Conservation (phyloP, 1,139 yeast genomes). For the Scheffersomyces titani region DNA sequence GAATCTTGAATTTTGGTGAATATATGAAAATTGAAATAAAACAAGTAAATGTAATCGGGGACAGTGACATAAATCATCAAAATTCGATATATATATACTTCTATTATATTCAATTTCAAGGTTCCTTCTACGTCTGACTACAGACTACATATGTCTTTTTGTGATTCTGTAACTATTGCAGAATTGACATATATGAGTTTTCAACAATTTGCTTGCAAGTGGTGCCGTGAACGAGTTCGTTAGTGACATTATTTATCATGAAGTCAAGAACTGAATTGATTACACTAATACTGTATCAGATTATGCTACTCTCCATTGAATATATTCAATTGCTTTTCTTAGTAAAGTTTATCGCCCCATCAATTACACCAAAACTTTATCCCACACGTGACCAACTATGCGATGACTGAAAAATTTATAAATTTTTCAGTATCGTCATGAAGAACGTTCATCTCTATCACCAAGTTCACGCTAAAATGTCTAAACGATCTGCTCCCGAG, state of each 20-base stretch:
- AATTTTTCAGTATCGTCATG: neutral
- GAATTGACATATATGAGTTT: no score
- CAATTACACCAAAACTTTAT: neutral
- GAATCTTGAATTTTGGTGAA: neutral
- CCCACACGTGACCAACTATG: neutral
- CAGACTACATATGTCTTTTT: no score
- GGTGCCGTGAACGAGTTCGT: no score
- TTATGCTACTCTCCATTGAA: neutral
- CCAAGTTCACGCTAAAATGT: conserved; percentile 37
- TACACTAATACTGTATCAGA: neutral
- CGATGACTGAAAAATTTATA: neutral
- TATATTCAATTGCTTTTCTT: neutral
- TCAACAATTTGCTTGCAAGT: no score
- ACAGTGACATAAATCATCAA: no score
- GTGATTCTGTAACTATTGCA: no score
- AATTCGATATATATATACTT: neutral
- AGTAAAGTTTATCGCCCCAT: neutral
- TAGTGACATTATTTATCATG: no score
- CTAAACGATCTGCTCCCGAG: conserved; percentile 59
- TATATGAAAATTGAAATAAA: neutral
- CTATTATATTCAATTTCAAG: neutral
- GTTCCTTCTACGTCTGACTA: no score
- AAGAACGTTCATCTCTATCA: neutral
- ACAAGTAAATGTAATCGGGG: neutral
- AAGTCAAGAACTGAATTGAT: no score